A percentile compares a stretch with the other conserved stretches of the same genome.
Conservation (phyloP, 2,329 filamentous ascomycete species). For the Thielaviopsis populi region DNA sequence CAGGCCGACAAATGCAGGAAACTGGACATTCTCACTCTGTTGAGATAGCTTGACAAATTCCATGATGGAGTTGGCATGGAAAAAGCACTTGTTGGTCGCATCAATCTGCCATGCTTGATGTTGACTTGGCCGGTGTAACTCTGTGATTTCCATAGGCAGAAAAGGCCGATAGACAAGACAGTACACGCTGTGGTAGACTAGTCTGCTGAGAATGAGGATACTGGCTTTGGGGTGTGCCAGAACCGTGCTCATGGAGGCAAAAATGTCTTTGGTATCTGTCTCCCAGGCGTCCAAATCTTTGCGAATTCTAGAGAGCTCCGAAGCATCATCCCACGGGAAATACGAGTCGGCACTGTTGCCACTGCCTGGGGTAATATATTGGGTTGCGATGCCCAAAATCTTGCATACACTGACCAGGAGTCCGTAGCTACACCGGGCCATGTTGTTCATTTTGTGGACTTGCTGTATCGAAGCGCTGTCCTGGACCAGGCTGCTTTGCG, state of each 20-base stretch:
- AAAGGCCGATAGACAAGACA: conserved; percentile 80
- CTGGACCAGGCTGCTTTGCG: conserved; percentile 64
- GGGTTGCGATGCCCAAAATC: conserved; percentile 68
- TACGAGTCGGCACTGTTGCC: conserved; percentile 81
- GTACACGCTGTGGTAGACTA: conserved; percentile 75
- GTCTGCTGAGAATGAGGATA: conserved; percentile 64
- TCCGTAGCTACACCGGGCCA: conserved; percentile 57
- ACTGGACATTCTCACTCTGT: conserved; percentile 59
- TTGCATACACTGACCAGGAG: conserved; percentile 76
- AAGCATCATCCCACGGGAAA: conserved; percentile 80
- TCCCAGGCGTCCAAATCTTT: conserved; percentile 79
- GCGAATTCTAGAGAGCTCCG: conserved; percentile 71
- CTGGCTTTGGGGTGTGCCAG: conserved; percentile 69
- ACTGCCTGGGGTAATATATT: conserved; percentile 63
- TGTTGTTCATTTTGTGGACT: conserved; percentile 51
- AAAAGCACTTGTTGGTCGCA: conserved; percentile 71
- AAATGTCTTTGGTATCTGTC: conserved; percentile 63
- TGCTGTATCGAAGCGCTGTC: conserved; percentile 56
- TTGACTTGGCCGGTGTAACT: conserved; percentile 64
- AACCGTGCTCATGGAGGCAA: conserved; percentile 57
- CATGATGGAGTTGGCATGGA: conserved; percentile 76
- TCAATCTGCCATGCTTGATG: conserved; percentile 90
- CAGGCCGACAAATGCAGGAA: conserved; percentile 76
- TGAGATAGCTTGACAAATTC: conserved; percentile 69
- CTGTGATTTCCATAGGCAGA: conserved; percentile 66